A percentile compares a stretch with the other conserved stretches of the same genome.
Evolutionary conservation across 768 basidiomycete species (phyloP).

Genomic region (Myochromella boudieri): DNA sequence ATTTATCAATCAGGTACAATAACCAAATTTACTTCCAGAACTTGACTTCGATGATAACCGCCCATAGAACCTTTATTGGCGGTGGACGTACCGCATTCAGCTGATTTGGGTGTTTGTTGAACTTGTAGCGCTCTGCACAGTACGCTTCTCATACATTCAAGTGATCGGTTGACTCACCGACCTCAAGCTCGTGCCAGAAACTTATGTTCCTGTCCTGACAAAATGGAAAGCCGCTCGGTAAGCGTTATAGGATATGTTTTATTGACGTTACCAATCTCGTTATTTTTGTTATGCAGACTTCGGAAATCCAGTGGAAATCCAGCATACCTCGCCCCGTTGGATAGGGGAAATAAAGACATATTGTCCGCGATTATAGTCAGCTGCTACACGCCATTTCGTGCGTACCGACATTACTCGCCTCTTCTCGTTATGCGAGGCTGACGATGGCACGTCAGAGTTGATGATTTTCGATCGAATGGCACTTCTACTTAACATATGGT

Average conservation of each 20-base stretch:
- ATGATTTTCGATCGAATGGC: conserved; percentile 75
- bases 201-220: conserved; percentile 61
- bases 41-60: neutral
- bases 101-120: conserved; percentile 69
- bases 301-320: conserved; percentile 55
- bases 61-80: conserved; percentile 58
- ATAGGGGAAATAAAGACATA: conserved; percentile 46
- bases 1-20: conserved; percentile 66
- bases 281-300: conserved; percentile 32
- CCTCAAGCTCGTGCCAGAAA: conserved; percentile 68
- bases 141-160: conserved; percentile 25
- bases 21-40: neutral
- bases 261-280: neutral
- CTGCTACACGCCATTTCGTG: conserved; percentile 73
- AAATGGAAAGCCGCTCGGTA: conserved; percentile 60
- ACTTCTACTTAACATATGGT: conserved; percentile 71
- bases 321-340: conserved; percentile 59
- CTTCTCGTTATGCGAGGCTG: neutral
- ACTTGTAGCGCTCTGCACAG: conserved; percentile 48
- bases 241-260: conserved; percentile 9
- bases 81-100: conserved; percentile 77
- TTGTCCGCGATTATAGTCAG: conserved; percentile 50
- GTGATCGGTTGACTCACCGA: neutral
- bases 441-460: conserved; percentile 42
- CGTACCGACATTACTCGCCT: conserved; percentile 28